phyloP scores from a whole-genome alignment of 331 rosid genomes.

The Rosa hybrid region DNA sequence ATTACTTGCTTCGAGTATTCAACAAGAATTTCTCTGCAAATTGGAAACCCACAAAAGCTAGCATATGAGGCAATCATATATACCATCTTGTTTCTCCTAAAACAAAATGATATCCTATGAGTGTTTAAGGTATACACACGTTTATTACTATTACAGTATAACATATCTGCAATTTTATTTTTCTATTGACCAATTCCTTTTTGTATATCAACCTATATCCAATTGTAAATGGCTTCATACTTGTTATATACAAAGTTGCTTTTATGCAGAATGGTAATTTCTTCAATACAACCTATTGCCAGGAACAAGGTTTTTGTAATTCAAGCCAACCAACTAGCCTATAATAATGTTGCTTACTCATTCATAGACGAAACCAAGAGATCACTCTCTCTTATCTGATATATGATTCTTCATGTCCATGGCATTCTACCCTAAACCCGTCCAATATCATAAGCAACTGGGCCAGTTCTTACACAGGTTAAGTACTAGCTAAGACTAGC shows the following conservation, averaged over 20 bases:
- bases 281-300: background rate
- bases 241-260: background rate
- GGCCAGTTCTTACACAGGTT: background rate
- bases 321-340: background rate
- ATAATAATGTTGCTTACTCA: background rate
- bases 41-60: background rate
- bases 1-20: constrained; percentile 31
- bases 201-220: background rate
- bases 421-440: background rate
- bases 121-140: too few relatives aligned
- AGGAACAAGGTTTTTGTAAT: background rate
- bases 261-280: background rate
- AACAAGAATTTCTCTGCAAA: constrained; percentile 25
- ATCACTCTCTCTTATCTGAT: background rate
- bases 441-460: background rate
- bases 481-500: background rate
- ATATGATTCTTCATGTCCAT: background rate
- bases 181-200: background rate
- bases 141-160: too few relatives aligned
- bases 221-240: background rate
- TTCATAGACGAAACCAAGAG: background rate
- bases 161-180: background rate
- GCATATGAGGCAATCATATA: background rate
- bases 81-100: background rate
- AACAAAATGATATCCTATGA: too few relatives aligned